Evolutionary conservation across 345 rosid species (phyloP).

Genomic region (Hypericum perforatum): DNA sequence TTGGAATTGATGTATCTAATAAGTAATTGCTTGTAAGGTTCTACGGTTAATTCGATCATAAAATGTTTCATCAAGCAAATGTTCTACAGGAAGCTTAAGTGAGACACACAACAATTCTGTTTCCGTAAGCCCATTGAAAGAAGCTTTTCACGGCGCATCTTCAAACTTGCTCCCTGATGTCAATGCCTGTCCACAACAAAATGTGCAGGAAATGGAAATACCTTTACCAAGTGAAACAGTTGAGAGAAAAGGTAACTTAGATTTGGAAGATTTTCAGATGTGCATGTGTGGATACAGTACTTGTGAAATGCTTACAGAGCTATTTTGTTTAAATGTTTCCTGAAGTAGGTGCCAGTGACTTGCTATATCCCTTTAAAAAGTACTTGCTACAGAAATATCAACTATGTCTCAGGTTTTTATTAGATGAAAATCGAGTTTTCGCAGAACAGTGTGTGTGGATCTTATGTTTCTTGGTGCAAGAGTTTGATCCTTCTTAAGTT

Average conservation of each 20-base stretch:
- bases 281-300: neutral
- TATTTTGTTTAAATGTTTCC: no score
- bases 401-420: no score
- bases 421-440: no score
- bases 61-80: no score
- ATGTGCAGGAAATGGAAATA: constrained; percentile 15
- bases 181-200: constrained; percentile 8
- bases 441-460: no score
- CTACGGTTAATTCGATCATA: no score
- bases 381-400: no score
- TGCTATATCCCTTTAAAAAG: neutral
- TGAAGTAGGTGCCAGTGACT: neutral
- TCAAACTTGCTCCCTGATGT: constrained; percentile 9
- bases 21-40: no score
- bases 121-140: constrained; percentile 10
- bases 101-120: neutral
- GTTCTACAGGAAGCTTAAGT: constrained; percentile 13
- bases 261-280: neutral
- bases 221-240: neutral
- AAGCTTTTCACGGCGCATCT: constrained; percentile 5
- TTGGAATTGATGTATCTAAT: no score
- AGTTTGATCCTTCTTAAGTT: no score
- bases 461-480: no score
- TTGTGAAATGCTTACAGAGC: no score
- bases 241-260: neutral